These are phyloP conservation scores for Coemansia sp. DNA, from an alignment of 192 early-diverging fungal genomes.

Conservation along the genomic window DNA sequence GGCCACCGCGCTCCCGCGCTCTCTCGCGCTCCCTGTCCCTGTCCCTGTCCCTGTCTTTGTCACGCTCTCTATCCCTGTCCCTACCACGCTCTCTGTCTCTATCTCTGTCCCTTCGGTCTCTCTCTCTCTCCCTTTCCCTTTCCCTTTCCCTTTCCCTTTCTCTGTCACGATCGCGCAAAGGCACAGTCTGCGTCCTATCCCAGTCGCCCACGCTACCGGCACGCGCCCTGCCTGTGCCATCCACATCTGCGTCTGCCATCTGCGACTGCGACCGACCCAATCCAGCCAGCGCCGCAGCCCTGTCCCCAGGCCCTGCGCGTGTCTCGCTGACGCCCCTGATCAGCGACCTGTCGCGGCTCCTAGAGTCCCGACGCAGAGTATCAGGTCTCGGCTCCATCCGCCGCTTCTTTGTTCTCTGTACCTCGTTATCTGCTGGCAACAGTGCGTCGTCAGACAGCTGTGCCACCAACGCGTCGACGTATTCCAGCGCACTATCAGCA, in stretches of 20 bases:
- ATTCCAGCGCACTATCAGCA: conserved; percentile 25
- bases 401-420: conserved; percentile 9
- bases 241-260: neutral
- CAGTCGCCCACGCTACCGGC: conserved; percentile 1
- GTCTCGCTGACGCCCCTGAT: neutral
- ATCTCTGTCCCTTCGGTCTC: neutral
- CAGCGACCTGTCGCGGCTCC: conserved; percentile 17
- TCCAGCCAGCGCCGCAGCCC: neutral
- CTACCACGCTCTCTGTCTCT: neutral
- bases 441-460: conserved; percentile 7
- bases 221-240: neutral
- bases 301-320: neutral
- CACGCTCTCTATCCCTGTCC: neutral
- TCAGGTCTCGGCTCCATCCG: conserved; percentile 10
- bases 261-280: neutral
- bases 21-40: conserved; percentile 14
- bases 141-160: conserved; percentile 9
- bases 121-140: conserved; percentile 5
- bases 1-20: conserved; percentile 5
- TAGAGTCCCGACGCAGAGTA: conserved; percentile 11
- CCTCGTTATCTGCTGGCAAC: neutral
- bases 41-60: conserved; percentile 9
- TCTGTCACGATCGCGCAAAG: conserved; percentile 8
- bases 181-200: neutral
- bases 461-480: conserved; percentile 24